Conservation (phyloP, 2,329 filamentous ascomycete genomes). For the Colletotrichum sp. region DNA sequence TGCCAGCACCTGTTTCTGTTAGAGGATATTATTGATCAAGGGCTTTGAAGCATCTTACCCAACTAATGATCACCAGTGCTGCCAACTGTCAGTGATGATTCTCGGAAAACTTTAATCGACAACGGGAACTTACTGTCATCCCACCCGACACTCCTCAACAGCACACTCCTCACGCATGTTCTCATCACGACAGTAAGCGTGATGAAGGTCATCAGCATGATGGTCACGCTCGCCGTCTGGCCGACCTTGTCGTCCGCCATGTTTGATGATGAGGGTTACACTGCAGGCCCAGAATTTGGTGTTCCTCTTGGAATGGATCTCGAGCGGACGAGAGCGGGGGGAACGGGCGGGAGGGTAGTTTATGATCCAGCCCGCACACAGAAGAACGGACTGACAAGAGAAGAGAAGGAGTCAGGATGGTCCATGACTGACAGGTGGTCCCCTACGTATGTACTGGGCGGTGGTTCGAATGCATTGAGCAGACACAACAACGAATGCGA, state of each 20-base stretch:
- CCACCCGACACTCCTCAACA: constrained; percentile 18
- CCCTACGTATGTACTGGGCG: constrained; percentile 1
- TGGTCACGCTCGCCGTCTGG: constrained; percentile 13
- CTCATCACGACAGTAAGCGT: constrained; percentile 14
- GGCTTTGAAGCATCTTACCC: neutral
- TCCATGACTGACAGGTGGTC: constrained; percentile 9
- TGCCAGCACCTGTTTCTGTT: constrained; percentile 5
- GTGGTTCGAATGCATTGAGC: neutral
- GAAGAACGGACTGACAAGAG: neutral
- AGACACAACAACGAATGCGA: neutral
- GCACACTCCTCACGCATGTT: constrained; percentile 13
- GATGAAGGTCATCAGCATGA: constrained; percentile 14
- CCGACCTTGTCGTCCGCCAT: constrained; percentile 20
- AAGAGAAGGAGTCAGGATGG: neutral
- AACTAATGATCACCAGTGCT: constrained; percentile 19
- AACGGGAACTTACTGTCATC: constrained; percentile 17
- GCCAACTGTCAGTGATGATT: neutral
- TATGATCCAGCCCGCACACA: neutral
- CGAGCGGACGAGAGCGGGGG: neutral
- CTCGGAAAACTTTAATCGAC: neutral
- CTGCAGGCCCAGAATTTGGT: neutral
- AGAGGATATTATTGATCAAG: neutral
- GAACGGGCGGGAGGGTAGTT: neutral
- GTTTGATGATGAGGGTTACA: neutral
- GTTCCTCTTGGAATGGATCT: neutral